These are phyloP conservation scores for Populus hybrid DNA, from an alignment of 441 rosid genomes.

Conservation along the genomic window DNA sequence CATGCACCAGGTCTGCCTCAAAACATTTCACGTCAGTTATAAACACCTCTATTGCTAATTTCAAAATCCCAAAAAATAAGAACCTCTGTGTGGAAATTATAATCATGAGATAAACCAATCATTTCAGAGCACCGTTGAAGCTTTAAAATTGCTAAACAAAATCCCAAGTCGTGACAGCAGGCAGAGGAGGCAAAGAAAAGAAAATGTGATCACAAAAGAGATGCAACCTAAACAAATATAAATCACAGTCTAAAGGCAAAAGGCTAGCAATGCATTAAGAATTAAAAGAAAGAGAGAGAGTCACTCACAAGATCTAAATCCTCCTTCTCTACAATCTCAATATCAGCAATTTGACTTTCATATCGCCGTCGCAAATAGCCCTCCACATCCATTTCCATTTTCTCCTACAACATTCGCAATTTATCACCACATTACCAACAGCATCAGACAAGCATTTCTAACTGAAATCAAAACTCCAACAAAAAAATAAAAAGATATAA, in stretches of 20 bases:
- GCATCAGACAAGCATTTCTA: background rate
- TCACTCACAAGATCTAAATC: slow-evolving; percentile 89
- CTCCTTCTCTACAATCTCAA: slow-evolving; percentile 81
- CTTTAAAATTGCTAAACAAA: background rate
- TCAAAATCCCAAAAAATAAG: no score
- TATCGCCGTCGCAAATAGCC: slow-evolving; percentile 77
- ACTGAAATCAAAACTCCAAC: slow-evolving; percentile 14
- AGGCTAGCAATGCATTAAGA: background rate
- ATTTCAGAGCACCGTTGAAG: background rate
- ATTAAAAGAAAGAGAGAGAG: background rate
- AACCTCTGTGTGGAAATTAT: background rate
- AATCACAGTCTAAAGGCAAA: background rate
- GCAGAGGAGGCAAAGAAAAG: background rate
- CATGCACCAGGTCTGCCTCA: background rate
- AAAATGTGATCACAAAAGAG: background rate
- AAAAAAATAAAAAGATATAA: slow-evolving; percentile 5
- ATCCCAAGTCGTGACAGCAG: background rate
- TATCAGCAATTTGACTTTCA: slow-evolving; percentile 78
- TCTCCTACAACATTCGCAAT: slow-evolving; percentile 39
- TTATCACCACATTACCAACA: background rate
- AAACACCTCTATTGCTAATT: no score
- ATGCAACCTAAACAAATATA: background rate
- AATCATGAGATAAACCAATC: background rate
- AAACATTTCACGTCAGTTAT: background rate
- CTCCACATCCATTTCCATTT: slow-evolving; percentile 88